Conservation (phyloP, 1,284 basidiomycete species). For the Fistulina hepatica region DNA sequence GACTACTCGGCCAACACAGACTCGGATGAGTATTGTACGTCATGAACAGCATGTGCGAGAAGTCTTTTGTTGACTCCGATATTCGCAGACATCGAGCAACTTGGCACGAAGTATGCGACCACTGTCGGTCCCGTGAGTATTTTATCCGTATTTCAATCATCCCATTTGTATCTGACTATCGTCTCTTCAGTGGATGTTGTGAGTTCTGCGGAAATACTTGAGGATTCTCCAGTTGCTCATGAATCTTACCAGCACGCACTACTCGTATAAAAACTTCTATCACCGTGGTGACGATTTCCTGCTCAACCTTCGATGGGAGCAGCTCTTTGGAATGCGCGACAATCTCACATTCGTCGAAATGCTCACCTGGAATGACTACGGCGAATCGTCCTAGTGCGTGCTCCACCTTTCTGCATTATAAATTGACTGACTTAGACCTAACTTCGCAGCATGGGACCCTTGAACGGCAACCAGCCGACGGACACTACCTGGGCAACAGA, state of each 20-base stretch:
- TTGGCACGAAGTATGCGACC: conserved; percentile 29
- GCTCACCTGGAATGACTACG: conserved; percentile 35
- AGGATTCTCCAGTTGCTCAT: too few species aligned
- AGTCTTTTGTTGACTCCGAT: too few species aligned
- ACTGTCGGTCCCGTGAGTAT: conserved; percentile 32
- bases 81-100: conserved; percentile 27
- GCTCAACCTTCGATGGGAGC: conserved; percentile 32
- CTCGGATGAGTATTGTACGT: too few species aligned
- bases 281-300: conserved; percentile 33
- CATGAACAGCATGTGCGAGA: too few species aligned
- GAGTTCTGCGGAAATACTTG: too few species aligned
- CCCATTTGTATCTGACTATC: too few species aligned
- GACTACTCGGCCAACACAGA: conserved; percentile 28
- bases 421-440: background rate
- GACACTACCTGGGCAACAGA: too few species aligned
- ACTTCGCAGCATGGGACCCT: too few species aligned
- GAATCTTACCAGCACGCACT: conserved; percentile 26
- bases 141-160: conserved; percentile 10
- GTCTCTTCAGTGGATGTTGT: too few species aligned
- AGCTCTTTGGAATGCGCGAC: conserved; percentile 29
- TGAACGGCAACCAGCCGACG: too few species aligned
- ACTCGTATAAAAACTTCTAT: conserved; percentile 30
- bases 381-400: conserved; percentile 31
- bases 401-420: background rate
- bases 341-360: conserved; percentile 32